Base-by-base conservation (phyloP, 2,329 filamentous ascomycete species). In the Sphaerulina populicola region DNA sequence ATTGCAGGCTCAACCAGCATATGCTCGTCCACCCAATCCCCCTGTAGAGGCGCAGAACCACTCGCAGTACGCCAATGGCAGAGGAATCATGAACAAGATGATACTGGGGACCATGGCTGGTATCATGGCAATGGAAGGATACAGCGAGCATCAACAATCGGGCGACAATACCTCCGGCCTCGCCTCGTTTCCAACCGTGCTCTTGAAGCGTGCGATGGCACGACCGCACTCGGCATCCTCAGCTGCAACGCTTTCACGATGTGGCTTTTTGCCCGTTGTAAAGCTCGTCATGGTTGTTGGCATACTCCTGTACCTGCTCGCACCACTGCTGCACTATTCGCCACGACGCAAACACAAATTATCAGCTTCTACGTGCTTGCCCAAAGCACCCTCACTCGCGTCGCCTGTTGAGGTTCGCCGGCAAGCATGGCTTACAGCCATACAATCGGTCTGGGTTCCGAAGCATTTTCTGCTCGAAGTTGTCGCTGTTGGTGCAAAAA, bases 41-140 rank as follows among this genome's bases (percentile, higher is more conserved):
- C 63, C 64, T 1, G 66, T 59, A 2, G 63, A 68, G 35, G 64
- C 66, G 10, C 64, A 66, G 50, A 65, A 64, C 27, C 64, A 66
- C 44, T 59, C 54, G 12, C 52, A 73, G 73, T 57, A 65, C 60
- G 53, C 54, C 41, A 64, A 64, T 67, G 57, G 67, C 68, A 49
- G 68, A 71, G 52, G 70, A 40, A 43, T 77, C 58, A 70, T 81
- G 61, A 79, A 77, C 63, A 94, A 94, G 71, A 77, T 96, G 58
- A 93, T 96, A 87, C 82, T 96, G 4, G 91, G 91, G 38, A 91
- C 90, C 14, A 78, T 97, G 53, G 91, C 90, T 21, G 89, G 88
- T 11, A 74, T 97, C 14, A 95, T 97, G 90, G 78, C 96, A 31
- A 72, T 95, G 60, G 89, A 96, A 70, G 88, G 88, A 1, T 75